Evolutionary conservation across 306 rosid species (phyloP).

Genomic region (Herpetospermum pedunculosum): DNA sequence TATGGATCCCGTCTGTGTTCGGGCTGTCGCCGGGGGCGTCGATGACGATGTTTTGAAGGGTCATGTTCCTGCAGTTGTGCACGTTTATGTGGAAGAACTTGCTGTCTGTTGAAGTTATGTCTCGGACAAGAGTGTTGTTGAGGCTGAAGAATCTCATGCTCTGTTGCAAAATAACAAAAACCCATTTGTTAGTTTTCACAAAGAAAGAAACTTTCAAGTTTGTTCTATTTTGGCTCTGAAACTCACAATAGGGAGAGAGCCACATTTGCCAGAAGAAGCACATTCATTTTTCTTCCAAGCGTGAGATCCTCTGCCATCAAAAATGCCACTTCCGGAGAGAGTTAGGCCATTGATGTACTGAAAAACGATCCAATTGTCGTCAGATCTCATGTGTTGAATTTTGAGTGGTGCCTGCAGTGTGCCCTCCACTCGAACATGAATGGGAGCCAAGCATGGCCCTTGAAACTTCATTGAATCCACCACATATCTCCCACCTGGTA

Average conservation of each 20-base stretch:
- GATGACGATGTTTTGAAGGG: slow-evolving; percentile 13
- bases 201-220: neutral
- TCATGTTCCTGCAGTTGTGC: slow-evolving; percentile 19
- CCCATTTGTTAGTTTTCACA: neutral
- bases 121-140: slow-evolving; percentile 11
- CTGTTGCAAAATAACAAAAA: slow-evolving; percentile 10
- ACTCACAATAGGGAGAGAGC: slow-evolving; percentile 11
- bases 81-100: slow-evolving; percentile 30
- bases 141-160: slow-evolving; percentile 23
- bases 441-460: slow-evolving; percentile 38
- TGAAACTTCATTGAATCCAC: slow-evolving; percentile 4
- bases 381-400: neutral
- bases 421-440: slow-evolving; percentile 23
- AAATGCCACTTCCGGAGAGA: slow-evolving; percentile 23
- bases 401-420: slow-evolving; percentile 21
- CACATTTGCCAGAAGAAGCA: neutral
- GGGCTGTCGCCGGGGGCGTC: slow-evolving; percentile 23
- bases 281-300: slow-evolving; percentile 27
- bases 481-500: slow-evolving; percentile 12
- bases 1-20: slow-evolving; percentile 43
- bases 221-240: no score
- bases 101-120: slow-evolving; percentile 23
- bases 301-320: slow-evolving; percentile 29
- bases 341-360: slow-evolving; percentile 13
- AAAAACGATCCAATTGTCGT: slow-evolving; percentile 23